Conservation (phyloP, 2,329 filamentous ascomycete species). For the Xylariomycetidae sp. region DNA sequence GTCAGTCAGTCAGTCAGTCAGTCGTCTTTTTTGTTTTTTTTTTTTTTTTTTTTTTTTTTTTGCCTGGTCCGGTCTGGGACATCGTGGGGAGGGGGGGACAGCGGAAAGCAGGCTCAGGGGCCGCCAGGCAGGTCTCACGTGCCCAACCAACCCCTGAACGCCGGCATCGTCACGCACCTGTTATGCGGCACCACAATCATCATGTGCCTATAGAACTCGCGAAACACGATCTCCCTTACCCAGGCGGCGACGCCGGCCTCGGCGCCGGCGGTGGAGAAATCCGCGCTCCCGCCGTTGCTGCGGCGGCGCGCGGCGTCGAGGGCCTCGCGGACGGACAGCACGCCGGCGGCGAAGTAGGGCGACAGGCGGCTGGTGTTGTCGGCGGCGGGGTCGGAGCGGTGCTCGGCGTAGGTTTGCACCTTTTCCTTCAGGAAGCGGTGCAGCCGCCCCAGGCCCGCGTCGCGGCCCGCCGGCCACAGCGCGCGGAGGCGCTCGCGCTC, state of each 20-base stretch:
- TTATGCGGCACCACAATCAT: constrained; percentile 16
- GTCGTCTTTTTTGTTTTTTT: too few species aligned
- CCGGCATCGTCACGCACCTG: too few species aligned
- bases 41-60: too few species aligned
- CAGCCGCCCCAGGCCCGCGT: constrained; percentile 24
- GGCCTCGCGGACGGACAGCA: constrained; percentile 18
- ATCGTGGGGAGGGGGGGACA: too few species aligned
- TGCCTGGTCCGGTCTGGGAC: too few species aligned
- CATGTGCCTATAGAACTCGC: constrained; percentile 22
- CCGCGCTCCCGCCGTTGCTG: constrained; percentile 8
- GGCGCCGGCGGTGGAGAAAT: constrained; percentile 8
- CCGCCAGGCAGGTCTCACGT: too few species aligned
- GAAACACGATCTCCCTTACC: constrained; percentile 22
- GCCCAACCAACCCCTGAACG: too few species aligned
- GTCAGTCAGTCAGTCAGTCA: too few species aligned
- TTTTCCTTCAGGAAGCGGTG: constrained; percentile 25
- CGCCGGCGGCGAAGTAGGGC: constrained; percentile 27
- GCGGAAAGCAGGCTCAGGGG: too few species aligned
- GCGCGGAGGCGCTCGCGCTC: constrained; percentile 26
- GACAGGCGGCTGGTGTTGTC: constrained; percentile 29
- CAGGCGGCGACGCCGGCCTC: constrained; percentile 14
- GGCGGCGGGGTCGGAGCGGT: constrained; percentile 26
- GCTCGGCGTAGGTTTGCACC: constrained; percentile 25
- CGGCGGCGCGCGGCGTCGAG: constrained; percentile 7
- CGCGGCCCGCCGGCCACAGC: constrained; percentile 31